A percentile compares a stretch with the other conserved stretches of the same genome.
Conservation (phyloP, 352 stramenopile species). For the Plasmopara halstedii region DNA sequence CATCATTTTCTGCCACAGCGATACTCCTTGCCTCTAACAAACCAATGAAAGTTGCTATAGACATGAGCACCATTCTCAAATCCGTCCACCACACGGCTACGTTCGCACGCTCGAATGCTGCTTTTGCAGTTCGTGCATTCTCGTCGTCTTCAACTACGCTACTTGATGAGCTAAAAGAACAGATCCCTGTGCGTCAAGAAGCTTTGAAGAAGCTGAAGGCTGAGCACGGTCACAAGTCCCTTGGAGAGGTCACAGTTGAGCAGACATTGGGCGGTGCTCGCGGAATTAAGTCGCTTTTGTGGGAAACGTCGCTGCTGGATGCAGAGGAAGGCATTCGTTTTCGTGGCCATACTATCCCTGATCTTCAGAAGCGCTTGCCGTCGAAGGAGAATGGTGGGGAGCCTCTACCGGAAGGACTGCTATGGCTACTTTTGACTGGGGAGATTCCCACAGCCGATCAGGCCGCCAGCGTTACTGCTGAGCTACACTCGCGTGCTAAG, state of each 20-base stretch:
- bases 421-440: constrained; percentile 97
- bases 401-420: constrained; percentile 93
- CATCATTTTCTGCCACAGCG: too few relatives aligned
- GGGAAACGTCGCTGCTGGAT: constrained; percentile 96
- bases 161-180: constrained; percentile 78
- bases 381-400: constrained; percentile 90
- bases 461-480: constrained; percentile 90
- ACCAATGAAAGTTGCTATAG: background rate
- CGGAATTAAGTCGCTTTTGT: constrained; percentile 98
- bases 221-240: constrained; percentile 88
- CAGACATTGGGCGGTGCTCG: constrained; percentile 96
- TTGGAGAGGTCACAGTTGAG: constrained; percentile 93
- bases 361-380: constrained; percentile 95
- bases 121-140: constrained; percentile 42
- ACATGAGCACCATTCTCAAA: constrained; percentile 58
- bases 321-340: constrained; percentile 98
- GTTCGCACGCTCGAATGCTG: constrained; percentile 24
- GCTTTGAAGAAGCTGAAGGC: constrained; percentile 93
- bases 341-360: constrained; percentile 97
- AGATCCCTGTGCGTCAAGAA: constrained; percentile 89
- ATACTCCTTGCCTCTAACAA: constrained; percentile 1
- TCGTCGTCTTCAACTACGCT: constrained; percentile 66
- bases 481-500: constrained; percentile 92
- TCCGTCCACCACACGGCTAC: constrained; percentile 45
- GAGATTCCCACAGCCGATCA: constrained; percentile 97